Percentiles rank a stretch among this genome's conserved stretches.
These are phyloP conservation scores for Paramarasmius palmivorus DNA, from an alignment of 1,284 basidiomycete species.

Conservation along the genomic window DNA sequence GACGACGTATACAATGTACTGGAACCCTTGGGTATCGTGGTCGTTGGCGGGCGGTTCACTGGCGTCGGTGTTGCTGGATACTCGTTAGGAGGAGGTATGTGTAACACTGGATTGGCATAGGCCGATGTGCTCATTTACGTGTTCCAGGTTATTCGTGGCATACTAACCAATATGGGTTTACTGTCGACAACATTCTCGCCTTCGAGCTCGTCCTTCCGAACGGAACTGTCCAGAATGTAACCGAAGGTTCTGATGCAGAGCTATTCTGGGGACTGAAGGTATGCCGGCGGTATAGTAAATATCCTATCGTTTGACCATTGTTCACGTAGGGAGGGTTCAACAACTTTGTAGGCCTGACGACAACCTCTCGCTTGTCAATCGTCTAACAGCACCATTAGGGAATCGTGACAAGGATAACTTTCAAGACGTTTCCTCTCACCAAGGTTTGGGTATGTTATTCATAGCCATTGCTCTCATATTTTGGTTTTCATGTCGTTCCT, in stretches of 20 bases:
- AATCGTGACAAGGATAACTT: slow-evolving; percentile 3
- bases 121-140: background rate
- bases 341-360: background rate
- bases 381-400: background rate
- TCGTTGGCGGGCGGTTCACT: slow-evolving; percentile 30
- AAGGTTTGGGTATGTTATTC: background rate
- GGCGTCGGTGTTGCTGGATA: slow-evolving; percentile 39
- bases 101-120: background rate
- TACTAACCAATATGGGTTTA: slow-evolving; percentile 33
- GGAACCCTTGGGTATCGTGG: slow-evolving; percentile 32
- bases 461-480: no score
- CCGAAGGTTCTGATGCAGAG: slow-evolving; percentile 25
- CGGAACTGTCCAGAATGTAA: slow-evolving; percentile 28
- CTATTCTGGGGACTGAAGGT: slow-evolving; percentile 28
- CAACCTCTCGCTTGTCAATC: no score
- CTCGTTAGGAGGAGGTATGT: slow-evolving; percentile 36
- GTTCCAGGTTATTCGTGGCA: slow-evolving; percentile 37
- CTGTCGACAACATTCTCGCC: slow-evolving; percentile 32
- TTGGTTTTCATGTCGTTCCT: no score
- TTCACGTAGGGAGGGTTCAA: slow-evolving; percentile 4
- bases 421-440: background rate
- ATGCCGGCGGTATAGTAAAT: no score
- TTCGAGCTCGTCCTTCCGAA: slow-evolving; percentile 36
- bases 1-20: slow-evolving; percentile 39
- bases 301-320: background rate